phyloP scores from a whole-genome alignment of 2,329 filamentous ascomycete species.

The Drechslerella dactyloides region DNA sequence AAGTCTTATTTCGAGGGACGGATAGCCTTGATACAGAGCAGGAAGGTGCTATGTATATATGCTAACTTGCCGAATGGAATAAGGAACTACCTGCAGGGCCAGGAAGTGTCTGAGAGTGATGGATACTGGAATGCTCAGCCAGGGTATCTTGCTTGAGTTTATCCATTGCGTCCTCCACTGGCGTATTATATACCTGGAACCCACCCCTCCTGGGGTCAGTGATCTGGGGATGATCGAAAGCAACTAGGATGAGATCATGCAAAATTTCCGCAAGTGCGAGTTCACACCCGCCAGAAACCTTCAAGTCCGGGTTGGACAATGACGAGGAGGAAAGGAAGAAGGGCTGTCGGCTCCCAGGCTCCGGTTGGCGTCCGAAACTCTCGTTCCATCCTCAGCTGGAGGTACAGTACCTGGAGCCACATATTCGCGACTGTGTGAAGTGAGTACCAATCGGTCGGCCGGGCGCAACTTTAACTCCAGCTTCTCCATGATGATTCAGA shows the following conservation, averaged over 20 bases:
- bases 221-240: slow-evolving; percentile 49
- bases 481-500: slow-evolving; percentile 39
- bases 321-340: slow-evolving; percentile 19
- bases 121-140: slow-evolving; percentile 31
- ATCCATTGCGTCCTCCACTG: slow-evolving; percentile 35
- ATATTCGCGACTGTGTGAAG: no score
- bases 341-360: slow-evolving; percentile 44
- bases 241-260: slow-evolving; percentile 50
- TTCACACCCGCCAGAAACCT: slow-evolving; percentile 23
- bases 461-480: slow-evolving; percentile 36
- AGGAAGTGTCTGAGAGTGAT: slow-evolving; percentile 37
- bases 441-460: neutral
- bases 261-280: slow-evolving; percentile 51
- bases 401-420: no score
- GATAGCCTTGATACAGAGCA: neutral
- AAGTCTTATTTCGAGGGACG: slow-evolving; percentile 19
- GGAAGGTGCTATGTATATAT: slow-evolving; percentile 40
- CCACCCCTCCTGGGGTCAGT: slow-evolving; percentile 24
- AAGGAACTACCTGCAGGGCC: slow-evolving; percentile 22
- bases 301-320: no score
- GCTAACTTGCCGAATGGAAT: slow-evolving; percentile 30
- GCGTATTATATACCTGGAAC: slow-evolving; percentile 44
- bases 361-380: slow-evolving; percentile 48
- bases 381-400: neutral
- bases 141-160: slow-evolving; percentile 44